Evolutionary conservation across 108 stramenopile species (phyloP).

Genomic region (Nitzschia putrida): DNA sequence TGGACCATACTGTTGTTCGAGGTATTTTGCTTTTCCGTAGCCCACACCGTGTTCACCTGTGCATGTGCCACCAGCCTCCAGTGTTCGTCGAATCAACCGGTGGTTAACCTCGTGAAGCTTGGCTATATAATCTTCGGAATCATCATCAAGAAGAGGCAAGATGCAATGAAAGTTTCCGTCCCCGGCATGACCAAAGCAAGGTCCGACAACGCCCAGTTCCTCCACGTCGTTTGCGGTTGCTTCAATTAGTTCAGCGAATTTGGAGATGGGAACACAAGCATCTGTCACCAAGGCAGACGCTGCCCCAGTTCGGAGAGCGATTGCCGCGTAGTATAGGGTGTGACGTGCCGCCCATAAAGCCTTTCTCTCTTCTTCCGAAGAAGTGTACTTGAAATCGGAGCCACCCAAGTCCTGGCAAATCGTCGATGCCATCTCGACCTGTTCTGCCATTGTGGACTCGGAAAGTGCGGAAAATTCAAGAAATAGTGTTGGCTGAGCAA

Average conservation of each 20-base stretch:
- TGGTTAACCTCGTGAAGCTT: conserved; percentile 67
- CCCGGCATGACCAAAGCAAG: conserved; percentile 95
- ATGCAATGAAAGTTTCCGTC: conserved; percentile 98
- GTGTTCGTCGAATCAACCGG: conserved; percentile 59
- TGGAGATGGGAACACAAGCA: conserved; percentile 92
- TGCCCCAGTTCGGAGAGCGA: conserved; percentile 61
- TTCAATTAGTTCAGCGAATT: conserved; percentile 79
- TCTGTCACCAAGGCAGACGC: conserved; percentile 77
- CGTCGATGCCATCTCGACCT: conserved; percentile 46
- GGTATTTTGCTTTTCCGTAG: conserved; percentile 86
- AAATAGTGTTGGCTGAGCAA: conserved; percentile 69
- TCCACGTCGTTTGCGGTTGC: conserved; percentile 69
- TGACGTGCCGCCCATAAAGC: conserved; percentile 89
- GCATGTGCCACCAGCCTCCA: conserved; percentile 90
- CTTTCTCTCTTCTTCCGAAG: conserved; percentile 61
- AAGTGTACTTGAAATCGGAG: conserved; percentile 55
- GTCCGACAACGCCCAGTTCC: conserved; percentile 72
- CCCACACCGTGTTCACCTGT: conserved; percentile 98
- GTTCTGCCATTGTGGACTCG: conserved; percentile 45
- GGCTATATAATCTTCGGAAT: conserved; percentile 67
- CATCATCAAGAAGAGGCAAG: conserved; percentile 66
- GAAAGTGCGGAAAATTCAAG: conserved; percentile 76
- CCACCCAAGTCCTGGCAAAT: conserved; percentile 63
- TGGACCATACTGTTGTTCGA: conserved; percentile 76
- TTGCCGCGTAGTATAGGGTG: conserved; percentile 77